phyloP scores from a whole-genome alignment of 1,139 yeast genomes.

The Nakaseomyces bracarensis region DNA sequence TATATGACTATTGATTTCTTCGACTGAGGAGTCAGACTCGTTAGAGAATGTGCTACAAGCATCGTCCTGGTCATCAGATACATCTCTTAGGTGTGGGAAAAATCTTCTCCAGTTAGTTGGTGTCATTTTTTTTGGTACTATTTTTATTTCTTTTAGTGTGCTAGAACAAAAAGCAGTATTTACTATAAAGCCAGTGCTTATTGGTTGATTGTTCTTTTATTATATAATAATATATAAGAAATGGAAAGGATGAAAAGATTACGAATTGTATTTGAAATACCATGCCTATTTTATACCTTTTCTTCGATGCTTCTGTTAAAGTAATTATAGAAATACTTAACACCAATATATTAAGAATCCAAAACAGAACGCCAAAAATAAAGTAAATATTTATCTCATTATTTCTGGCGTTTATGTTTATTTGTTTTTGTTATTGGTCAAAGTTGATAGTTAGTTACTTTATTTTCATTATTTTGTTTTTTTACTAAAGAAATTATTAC shows the following conservation, averaged over 20 bases:
- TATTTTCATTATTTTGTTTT: too few species aligned
- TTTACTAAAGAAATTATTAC: too few species aligned
- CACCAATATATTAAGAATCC: too few species aligned
- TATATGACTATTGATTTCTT: background rate
- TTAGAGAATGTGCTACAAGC: background rate
- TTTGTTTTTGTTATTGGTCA: too few species aligned
- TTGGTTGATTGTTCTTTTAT: background rate
- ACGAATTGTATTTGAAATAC: background rate
- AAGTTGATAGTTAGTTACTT: too few species aligned
- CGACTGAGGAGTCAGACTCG: constrained; percentile 2
- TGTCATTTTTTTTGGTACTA: background rate
- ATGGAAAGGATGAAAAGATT: too few species aligned
- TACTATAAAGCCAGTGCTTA: too few species aligned
- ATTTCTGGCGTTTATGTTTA: too few species aligned
- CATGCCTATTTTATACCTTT: background rate
- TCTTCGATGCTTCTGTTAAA: background rate
- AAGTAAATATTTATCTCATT: too few species aligned
- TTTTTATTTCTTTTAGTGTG: background rate
- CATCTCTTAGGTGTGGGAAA: constrained; percentile 22
- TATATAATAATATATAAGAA: background rate
- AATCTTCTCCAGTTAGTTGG: constrained; percentile 13
- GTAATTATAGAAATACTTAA: too few species aligned
- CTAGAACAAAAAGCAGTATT: background rate
- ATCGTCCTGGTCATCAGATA: constrained; percentile 21
- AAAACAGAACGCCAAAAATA: too few species aligned